Evolutionary conservation across 2,329 filamentous ascomycete genomes (phyloP), one percentile per base, ranked within the genome.

Genomic region (Cladophialophora bantiana): DNA sequence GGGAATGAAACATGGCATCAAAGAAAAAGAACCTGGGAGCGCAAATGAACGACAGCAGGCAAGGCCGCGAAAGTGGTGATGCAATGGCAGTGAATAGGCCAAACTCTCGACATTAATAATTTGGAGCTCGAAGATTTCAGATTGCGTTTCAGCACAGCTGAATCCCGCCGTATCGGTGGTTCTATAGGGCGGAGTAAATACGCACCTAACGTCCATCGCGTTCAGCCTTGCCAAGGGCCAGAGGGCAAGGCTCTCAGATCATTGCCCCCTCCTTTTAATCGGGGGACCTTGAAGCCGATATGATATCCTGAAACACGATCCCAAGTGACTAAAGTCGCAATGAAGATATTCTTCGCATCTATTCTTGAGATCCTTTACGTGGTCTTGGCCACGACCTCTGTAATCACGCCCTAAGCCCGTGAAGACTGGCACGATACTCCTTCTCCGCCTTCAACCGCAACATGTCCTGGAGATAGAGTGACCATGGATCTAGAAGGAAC

Each of bases 401-500:
- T 50, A 31, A 3, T 50, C 45, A 50, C 45, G 26, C 10, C 45
- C 9, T 26, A 7, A 50, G 45, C 18, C 45, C 59, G 2, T 52
- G 59, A 20, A 62, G 2, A 9, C 15, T 42, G 1, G 32, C 59
- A 12, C 34, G 48, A 45, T 62, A 62, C 48, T 62, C 59, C 38
- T 45, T 42, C 5, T 62, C 59, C 10, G 59, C 59, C 26, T 45
- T 55, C 59, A 62, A 10, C 12, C 50, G 18, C 18, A 62, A 7
- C 15, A 32, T 62, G 59, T 62, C 50, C 9, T 40, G 26, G 7
- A 62, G 50, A 45, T 55, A 55, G 35, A 55, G 48, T 15, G 59
- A 55, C 59, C 59, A 62, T 0, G 59, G 59, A 15, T 62, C 59
- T 12, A 62, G 40, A 20, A 62, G 34, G 50, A 62, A 62, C 50